Base-by-base conservation (phyloP, 352 stramenopile genomes). In the Globisporangium cederbergense region DNA sequence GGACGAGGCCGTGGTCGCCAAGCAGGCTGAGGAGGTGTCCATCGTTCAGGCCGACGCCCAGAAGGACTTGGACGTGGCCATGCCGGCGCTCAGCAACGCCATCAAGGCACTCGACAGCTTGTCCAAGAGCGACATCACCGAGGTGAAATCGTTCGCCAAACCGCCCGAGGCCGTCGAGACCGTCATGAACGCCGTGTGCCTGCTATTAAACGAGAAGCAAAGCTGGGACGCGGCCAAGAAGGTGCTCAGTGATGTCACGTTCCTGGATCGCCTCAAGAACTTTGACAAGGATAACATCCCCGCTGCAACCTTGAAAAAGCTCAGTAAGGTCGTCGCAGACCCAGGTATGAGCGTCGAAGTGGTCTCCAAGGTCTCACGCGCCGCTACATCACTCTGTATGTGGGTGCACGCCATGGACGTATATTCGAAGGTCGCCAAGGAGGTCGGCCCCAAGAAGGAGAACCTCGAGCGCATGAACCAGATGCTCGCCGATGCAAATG, bases 231-330 rank as follows among this genome's bases (percentile, higher is more conserved):
- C 68, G 0, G 89, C 94, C 20, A 98, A 98, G 70, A 98, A 97
- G 61, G 66, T 98, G 3, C 66, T 98, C 10, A 83, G 76, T 13
- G 88, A 97, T 59, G 77, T 89, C 5, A 72, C 73, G 18, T 98
- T 98, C 65, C 68, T 98, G 52, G 92, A 98, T 18, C 86, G 91
- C 18, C 74, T 98, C 18, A 96, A 96, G 65, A 84, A 71, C 40
- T 98, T 93, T 55, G 94, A 98, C 73, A 98, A 98, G 73, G 95
- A 98, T 71, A 98, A 98, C 70, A 98, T 98, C 67, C 84, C 88
- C 0, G 65, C 74, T 0, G 66, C 83, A 1, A 91, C 79, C 4
- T 65, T 98, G 4, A 97, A 97, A 66, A 98, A 98, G 69, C 75
- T 98, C 2, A 78, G 79, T 30, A 85, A 90, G 50, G 91, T 89